Evolutionary conservation across 2,329 filamentous ascomycete genomes (phyloP).

Genomic region (Calonectria pseudoturangicola): DNA sequence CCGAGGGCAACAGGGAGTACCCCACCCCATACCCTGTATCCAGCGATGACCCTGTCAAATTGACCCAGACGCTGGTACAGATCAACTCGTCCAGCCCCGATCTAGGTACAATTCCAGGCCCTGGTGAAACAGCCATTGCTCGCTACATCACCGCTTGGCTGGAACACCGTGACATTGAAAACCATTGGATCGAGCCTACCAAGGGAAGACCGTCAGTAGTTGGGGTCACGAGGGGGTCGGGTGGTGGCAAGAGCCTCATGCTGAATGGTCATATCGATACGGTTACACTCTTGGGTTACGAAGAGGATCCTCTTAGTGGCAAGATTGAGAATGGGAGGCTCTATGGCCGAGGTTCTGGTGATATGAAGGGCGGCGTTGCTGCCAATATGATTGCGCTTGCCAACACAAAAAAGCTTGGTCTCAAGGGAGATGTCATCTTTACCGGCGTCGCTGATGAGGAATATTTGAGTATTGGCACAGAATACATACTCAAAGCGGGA

Average conservation of each 20-base stretch:
- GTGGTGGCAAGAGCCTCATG: slow-evolving; percentile 69
- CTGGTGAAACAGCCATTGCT: slow-evolving; percentile 67
- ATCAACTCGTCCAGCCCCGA: slow-evolving; percentile 71
- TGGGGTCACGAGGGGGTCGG: slow-evolving; percentile 66
- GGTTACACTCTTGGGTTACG: slow-evolving; percentile 68
- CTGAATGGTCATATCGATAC: slow-evolving; percentile 73
- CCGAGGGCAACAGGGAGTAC: slow-evolving; percentile 74
- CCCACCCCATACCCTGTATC: slow-evolving; percentile 63
- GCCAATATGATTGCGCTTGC: slow-evolving; percentile 65
- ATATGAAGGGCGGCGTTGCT: slow-evolving; percentile 73
- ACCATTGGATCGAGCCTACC: slow-evolving; percentile 68
- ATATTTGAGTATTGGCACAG: slow-evolving; percentile 69
- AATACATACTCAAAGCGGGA: slow-evolving; percentile 68
- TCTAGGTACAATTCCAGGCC: slow-evolving; percentile 63
- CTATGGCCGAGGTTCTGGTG: slow-evolving; percentile 67
- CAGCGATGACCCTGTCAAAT: slow-evolving; percentile 61
- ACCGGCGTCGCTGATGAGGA: slow-evolving; percentile 74
- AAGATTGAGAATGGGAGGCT: slow-evolving; percentile 61
- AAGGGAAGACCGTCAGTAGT: slow-evolving; percentile 70
- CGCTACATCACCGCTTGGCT: slow-evolving; percentile 70
- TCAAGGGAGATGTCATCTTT: slow-evolving; percentile 70
- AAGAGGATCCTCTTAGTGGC: slow-evolving; percentile 66
- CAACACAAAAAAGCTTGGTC: slow-evolving; percentile 60
- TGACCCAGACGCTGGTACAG: slow-evolving; percentile 67
- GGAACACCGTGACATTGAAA: slow-evolving; percentile 69